Percentiles rank a stretch among this genome's conserved stretches.
These are phyloP conservation scores for Candolleomyces eurysporus DNA, from an alignment of 768 basidiomycete species.

Conservation along the genomic window DNA sequence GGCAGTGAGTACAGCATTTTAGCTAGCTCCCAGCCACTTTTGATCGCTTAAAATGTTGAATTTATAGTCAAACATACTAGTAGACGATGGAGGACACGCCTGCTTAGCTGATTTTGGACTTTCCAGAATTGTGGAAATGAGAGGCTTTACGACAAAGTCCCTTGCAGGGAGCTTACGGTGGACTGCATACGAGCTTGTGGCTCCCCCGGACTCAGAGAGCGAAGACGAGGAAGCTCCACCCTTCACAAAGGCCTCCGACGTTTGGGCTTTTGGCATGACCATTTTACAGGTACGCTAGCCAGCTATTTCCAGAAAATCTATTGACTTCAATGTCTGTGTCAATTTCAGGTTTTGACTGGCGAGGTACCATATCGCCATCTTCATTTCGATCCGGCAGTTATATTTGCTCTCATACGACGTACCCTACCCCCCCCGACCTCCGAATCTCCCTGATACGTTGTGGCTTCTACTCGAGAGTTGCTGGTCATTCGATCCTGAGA, in stretches of 20 bases:
- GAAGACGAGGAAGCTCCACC: slow-evolving; percentile 9
- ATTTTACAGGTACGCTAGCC: slow-evolving; percentile 27
- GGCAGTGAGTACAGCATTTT: slow-evolving; percentile 21
- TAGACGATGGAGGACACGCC: slow-evolving; percentile 28
- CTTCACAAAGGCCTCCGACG: slow-evolving; percentile 25
- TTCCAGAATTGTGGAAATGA: slow-evolving; percentile 31
- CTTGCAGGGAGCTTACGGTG: slow-evolving; percentile 35
- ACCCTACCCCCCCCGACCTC: background rate
- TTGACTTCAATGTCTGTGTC: background rate
- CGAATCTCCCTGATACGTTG: background rate
- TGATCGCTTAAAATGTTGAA: background rate
- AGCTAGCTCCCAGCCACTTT: background rate
- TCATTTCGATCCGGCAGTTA: background rate
- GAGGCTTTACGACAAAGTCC: slow-evolving; percentile 34
- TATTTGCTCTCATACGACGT: background rate
- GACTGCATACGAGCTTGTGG: slow-evolving; percentile 36
- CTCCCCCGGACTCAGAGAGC: slow-evolving; percentile 4
- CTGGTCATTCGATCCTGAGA: background rate
- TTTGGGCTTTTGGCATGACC: slow-evolving; percentile 37
- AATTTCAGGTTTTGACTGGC: slow-evolving; percentile 12
- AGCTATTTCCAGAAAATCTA: background rate
- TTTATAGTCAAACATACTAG: slow-evolving; percentile 34
- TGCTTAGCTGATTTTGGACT: slow-evolving; percentile 39
- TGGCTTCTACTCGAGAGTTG: background rate
- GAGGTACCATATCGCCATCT: slow-evolving; percentile 12